Evolutionary conservation across 1,139 yeast species (phyloP), one percentile per base, ranked within the genome.

Genomic region (Taphrina pruni): DNA sequence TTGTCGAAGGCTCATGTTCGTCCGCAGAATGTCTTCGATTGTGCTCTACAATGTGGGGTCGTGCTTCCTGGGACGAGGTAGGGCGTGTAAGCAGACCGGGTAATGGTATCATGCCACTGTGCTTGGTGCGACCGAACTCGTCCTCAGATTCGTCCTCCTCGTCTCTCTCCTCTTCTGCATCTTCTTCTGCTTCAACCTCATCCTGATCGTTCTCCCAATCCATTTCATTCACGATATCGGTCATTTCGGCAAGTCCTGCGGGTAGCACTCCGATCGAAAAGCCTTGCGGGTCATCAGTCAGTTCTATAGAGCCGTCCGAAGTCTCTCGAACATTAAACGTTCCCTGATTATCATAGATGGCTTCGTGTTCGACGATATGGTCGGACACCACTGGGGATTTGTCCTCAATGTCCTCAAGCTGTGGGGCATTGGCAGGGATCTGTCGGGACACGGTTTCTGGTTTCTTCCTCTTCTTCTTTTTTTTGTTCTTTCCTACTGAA

Each of bases 71-170:
- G 9, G 62, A 58, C 14, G 62, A 58, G 14, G 41, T 45, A 1
- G 62, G 54, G 14, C 62, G 60, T 12, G 26, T 12, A 6, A 64
- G 55, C 21, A 55, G 26, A 5, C 55, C 60, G 2, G 67, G 67
- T 26, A 64, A 20, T 6, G 67, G 67, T 6, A 64, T 64, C 46
- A 43, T 57, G 0, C 60, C 67, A 9, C 46, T 50, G 32, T 58
- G 62, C 45, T 45, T 43, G 1, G 67, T 21, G 7, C 67, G 56
- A 12, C 67, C 67, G 36, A 17, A 64, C 17, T 43, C 67, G 21
- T 64, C 67, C 60, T 64, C 67, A 26, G 60, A 48, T 35, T 43
- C 58, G 9, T 62, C 66, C 35, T 62, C 66, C 26, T 52, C 60
- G n/a, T 50, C 65, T 39, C 17, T 48, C 8, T 56, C 48, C 12